These are phyloP conservation scores for Aspergillus incahuasiensis DNA, from an alignment of 495 filamentous ascomycete species.

Conservation along the genomic window DNA sequence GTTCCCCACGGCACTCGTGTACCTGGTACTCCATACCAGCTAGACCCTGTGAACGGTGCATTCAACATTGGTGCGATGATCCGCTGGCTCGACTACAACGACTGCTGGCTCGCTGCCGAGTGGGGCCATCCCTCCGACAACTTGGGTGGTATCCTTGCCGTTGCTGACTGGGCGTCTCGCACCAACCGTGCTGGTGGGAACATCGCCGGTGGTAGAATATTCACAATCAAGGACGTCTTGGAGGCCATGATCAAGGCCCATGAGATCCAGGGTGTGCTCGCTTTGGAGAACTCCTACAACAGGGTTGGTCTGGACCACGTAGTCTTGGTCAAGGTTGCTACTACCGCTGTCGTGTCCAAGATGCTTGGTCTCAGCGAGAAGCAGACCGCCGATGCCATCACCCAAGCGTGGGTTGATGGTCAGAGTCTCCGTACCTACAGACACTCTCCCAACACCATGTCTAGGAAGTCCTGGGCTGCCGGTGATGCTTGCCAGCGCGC, in stretches of 20 bases:
- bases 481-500: slow-evolving; percentile 96
- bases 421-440: slow-evolving; percentile 95
- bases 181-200: slow-evolving; percentile 91
- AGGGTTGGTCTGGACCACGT: slow-evolving; percentile 98
- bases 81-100: slow-evolving; percentile 98
- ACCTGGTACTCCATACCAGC: slow-evolving; percentile 85
- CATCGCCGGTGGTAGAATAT: slow-evolving; percentile 76
- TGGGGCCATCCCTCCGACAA: slow-evolving; percentile 99
- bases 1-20: slow-evolving; percentile 93
- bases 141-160: slow-evolving; percentile 89
- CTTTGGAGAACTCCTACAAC: slow-evolving; percentile 96
- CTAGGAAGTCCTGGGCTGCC: slow-evolving; percentile 96
- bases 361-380: slow-evolving; percentile 85
- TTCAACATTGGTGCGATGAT: slow-evolving; percentile 99
- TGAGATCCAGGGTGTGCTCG: slow-evolving; percentile 96
- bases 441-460: slow-evolving; percentile 98
- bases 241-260: slow-evolving; percentile 99
- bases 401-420: slow-evolving; percentile 96
- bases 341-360: slow-evolving; percentile 87
- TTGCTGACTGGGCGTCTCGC: slow-evolving; percentile 94
- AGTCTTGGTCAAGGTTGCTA: slow-evolving; percentile 95
- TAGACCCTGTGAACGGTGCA: slow-evolving; percentile 91
- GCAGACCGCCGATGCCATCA: slow-evolving; percentile 92
- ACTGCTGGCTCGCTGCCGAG: slow-evolving; percentile 98
- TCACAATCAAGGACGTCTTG: slow-evolving; percentile 83